phyloP scores from a whole-genome alignment of 108 stramenopile species.

The Discostella stelligeroides region DNA sequence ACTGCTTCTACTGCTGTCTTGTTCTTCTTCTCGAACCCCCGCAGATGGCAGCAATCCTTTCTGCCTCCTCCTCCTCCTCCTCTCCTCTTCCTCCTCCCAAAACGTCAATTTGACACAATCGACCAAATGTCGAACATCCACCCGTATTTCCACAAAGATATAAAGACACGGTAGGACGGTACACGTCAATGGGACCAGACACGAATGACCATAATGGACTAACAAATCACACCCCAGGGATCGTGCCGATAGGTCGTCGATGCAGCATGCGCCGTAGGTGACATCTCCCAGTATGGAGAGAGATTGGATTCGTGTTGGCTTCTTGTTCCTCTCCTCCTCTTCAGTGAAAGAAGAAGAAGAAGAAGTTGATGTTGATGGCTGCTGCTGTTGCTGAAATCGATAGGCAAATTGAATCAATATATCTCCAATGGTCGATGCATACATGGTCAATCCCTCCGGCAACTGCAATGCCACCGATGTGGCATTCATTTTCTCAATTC shows the following conservation, averaged over 20 bases:
- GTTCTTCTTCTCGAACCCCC: too few species aligned
- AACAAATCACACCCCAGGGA: conserved; percentile 90
- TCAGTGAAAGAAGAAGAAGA: too few species aligned
- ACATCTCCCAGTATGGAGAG: conserved; percentile 95
- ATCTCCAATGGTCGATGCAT: conserved; percentile 92
- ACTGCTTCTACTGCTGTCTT: too few species aligned
- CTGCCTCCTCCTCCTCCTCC: too few species aligned
- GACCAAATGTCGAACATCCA: conserved; percentile 90
- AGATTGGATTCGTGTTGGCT: conserved; percentile 36
- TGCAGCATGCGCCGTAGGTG: conserved; percentile 99
- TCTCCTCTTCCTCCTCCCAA: conserved; percentile 18
- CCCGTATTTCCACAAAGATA: conserved; percentile 97
- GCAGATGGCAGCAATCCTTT: too few species aligned
- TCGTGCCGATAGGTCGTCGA: conserved; percentile 94
- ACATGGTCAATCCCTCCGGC: conserved; percentile 97
- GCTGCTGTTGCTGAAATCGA: conserved; percentile 17
- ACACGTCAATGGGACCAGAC: conserved; percentile 92
- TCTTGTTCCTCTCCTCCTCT: too few species aligned
- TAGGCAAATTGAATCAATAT: conserved; percentile 82
- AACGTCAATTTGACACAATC: conserved; percentile 74
- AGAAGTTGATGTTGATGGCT: too few species aligned
- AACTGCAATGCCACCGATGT: conserved; percentile 90
- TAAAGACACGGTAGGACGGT: conserved; percentile 91
- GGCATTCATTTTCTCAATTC: conserved; percentile 52
- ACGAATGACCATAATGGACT: conserved; percentile 98